Evolutionary conservation across 306 rosid genomes (phyloP).

Genomic region (Datisca glomerata): DNA sequence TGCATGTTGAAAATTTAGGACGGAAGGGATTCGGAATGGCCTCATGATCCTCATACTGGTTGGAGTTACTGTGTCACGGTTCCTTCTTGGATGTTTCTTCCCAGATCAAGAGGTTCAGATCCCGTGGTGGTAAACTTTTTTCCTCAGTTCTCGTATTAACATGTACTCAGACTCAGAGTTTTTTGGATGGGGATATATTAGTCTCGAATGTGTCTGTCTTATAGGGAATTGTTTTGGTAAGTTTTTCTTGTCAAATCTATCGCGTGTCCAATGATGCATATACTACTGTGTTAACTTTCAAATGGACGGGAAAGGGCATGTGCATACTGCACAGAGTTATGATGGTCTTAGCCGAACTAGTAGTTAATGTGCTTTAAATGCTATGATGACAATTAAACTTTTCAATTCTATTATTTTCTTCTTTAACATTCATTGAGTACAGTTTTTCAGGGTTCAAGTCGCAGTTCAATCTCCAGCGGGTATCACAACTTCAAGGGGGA

Average conservation of each 20-base stretch:
- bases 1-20: too few species aligned
- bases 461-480: conserved; percentile 79
- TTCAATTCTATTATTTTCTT: conserved; percentile 5
- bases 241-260: too few species aligned
- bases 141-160: neutral
- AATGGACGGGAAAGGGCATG: too few species aligned
- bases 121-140: conserved; percentile 45
- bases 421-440: conserved; percentile 20
- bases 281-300: too few species aligned
- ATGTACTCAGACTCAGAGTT: neutral
- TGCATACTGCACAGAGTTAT: too few species aligned
- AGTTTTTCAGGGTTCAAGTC: conserved; percentile 88
- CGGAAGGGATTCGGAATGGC: conserved; percentile 64
- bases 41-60: conserved; percentile 45
- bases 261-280: too few species aligned
- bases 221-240: too few species aligned
- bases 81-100: conserved; percentile 63
- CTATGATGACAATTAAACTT: too few species aligned
- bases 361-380: too few species aligned
- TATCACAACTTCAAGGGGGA: conserved; percentile 44
- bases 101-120: conserved; percentile 46
- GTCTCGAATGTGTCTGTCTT: too few species aligned
- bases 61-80: conserved; percentile 72
- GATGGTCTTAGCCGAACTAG: too few species aligned
- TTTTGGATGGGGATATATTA: too few species aligned